These are phyloP conservation scores for Ophiostoma tasmaniense DNA, from an alignment of 2,329 filamentous ascomycete species.

Conservation along the genomic window DNA sequence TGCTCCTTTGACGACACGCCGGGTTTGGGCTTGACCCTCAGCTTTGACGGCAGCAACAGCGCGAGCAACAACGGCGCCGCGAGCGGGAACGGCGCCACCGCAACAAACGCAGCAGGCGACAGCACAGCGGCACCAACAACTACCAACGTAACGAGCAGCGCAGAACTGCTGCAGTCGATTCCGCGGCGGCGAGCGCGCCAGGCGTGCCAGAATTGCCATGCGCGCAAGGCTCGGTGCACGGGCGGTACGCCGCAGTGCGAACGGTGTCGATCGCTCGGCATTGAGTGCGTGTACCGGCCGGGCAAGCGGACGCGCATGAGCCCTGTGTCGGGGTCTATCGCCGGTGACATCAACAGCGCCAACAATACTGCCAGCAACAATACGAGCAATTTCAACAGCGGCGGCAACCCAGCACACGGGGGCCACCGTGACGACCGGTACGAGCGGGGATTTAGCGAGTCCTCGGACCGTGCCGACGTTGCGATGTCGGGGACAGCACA, in stretches of 20 bases:
- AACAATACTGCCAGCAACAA: not conserved
- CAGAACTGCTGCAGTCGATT: slow-evolving; percentile 31
- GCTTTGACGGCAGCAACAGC: slow-evolving; percentile 38
- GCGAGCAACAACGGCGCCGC: slow-evolving; percentile 15
- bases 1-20: slow-evolving; percentile 45
- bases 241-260: slow-evolving; percentile 50
- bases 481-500: slow-evolving; percentile 4
- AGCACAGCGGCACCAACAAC: not conserved
- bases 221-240: slow-evolving; percentile 50
- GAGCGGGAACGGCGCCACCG: not conserved
- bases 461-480: slow-evolving; percentile 19
- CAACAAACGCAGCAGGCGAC: not conserved
- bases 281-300: slow-evolving; percentile 48
- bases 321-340: slow-evolving; percentile 11
- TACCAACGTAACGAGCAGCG: not conserved
- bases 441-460: slow-evolving; percentile 26
- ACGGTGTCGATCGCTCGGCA: slow-evolving; percentile 42
- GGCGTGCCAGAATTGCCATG: slow-evolving; percentile 50
- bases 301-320: slow-evolving; percentile 33
- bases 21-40: not conserved
- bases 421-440: slow-evolving; percentile 4
- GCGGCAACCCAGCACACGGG: slow-evolving; percentile 19
- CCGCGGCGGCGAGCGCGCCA: slow-evolving; percentile 47
- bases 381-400: not conserved
- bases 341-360: not conserved